Percentiles rank a stretch among this genome's conserved stretches.
Conservation (phyloP, 495 filamentous ascomycete species). For the Astrocystis sublimbata region DNA sequence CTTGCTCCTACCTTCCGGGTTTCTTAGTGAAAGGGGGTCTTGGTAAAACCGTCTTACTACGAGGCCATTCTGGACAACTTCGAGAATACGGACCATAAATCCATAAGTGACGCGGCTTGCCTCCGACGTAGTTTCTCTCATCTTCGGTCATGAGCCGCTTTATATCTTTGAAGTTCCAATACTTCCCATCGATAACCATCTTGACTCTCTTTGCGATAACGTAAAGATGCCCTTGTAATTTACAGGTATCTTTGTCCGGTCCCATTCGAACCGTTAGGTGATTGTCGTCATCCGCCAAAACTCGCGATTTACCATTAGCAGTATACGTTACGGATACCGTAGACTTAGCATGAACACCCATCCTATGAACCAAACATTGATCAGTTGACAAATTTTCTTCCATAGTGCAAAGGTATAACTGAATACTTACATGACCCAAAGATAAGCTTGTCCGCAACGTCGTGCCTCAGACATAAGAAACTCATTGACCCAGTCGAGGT, state of each 20-base stretch:
- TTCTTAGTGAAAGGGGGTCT: neutral
- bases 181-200: neutral
- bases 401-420: no score
- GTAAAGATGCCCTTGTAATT: slow-evolving; percentile 1
- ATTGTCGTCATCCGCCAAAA: slow-evolving; percentile 5
- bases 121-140: neutral
- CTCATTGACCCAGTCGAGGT: neutral
- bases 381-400: neutral
- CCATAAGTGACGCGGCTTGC: slow-evolving; percentile 2
- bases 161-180: neutral
- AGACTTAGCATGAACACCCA: neutral
- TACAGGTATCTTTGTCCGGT: neutral
- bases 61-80: neutral
- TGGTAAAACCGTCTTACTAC: neutral
- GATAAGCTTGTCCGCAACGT: neutral
- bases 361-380: neutral
- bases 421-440: slow-evolving; percentile 5
- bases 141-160: slow-evolving; percentile 1
- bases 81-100: neutral
- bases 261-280: slow-evolving; percentile 7
- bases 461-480: neutral
- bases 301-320: neutral
- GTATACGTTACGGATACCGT: neutral
- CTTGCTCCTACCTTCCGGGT: neutral
- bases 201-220: neutral